Conservation (phyloP, 2,329 filamentous ascomycete genomes). For the Tolypocladium cylindrosporum region DNA sequence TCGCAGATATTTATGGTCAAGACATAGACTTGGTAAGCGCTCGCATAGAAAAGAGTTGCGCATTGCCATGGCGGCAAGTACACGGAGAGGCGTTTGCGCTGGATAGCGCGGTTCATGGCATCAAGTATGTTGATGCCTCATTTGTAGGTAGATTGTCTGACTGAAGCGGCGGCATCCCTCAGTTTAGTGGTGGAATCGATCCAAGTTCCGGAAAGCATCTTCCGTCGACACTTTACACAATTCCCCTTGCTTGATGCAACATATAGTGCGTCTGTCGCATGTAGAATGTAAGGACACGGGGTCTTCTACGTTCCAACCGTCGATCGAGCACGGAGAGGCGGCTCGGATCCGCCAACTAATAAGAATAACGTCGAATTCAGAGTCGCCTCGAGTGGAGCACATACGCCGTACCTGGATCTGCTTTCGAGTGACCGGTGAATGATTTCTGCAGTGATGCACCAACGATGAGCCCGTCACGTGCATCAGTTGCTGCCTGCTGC, state of each 20-base stretch:
- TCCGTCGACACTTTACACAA: not conserved
- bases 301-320: no score
- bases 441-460: no score
- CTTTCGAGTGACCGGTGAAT: no score
- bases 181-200: not conserved
- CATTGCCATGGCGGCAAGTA: not conserved
- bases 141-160: not conserved
- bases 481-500: not conserved
- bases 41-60: not conserved
- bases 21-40: constrained; percentile 11
- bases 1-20: constrained; percentile 62
- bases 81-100: not conserved
- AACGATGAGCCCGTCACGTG: not conserved
- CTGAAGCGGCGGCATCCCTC: not conserved
- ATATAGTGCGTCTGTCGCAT: no score
- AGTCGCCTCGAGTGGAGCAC: no score
- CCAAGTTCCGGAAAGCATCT: not conserved
- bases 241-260: not conserved
- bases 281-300: no score
- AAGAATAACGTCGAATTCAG: no score
- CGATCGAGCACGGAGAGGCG: no score
- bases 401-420: no score
- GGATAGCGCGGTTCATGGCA: not conserved
- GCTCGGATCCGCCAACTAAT: no score
- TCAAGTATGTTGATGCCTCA: not conserved